Evolutionary conservation across 805 yeast species (phyloP).

Genomic region (Yarrowia sp.): DNA sequence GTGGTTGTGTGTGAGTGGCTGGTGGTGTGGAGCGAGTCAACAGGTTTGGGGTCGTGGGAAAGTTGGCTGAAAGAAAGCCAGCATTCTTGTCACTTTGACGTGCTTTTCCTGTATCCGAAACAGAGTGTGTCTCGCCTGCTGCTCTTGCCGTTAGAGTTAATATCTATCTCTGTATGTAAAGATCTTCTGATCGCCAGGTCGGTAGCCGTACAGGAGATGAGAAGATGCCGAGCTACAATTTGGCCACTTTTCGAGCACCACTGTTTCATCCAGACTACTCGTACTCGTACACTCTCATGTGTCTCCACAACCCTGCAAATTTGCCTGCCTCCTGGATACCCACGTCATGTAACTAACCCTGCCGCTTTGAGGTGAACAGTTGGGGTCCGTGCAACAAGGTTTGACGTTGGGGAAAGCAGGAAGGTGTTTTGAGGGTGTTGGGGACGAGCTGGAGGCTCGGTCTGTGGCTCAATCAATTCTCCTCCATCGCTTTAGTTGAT

Average conservation of each 20-base stretch:
- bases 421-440: not conserved
- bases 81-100: not conserved
- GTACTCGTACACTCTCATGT: too few species aligned
- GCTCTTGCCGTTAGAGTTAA: constrained; percentile 8
- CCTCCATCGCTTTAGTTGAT: too few species aligned
- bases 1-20: not conserved
- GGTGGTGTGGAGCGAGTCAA: not conserved
- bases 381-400: not conserved
- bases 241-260: too few species aligned
- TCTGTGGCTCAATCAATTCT: too few species aligned
- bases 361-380: not conserved
- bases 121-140: not conserved
- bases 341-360: constrained; percentile 6
- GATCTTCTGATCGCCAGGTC: constrained; percentile 21
- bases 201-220: too few species aligned
- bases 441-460: too few species aligned
- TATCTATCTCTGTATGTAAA: not conserved
- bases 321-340: too few species aligned
- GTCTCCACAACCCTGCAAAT: too few species aligned
- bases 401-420: not conserved
- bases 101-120: not conserved
- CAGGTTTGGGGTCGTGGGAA: too few species aligned
- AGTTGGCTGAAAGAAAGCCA: too few species aligned
- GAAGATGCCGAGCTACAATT: too few species aligned
- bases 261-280: too few species aligned